These are phyloP conservation scores for Stephanocyclus meneghinianus DNA, from an alignment of 352 stramenopile species.

Conservation along the genomic window DNA sequence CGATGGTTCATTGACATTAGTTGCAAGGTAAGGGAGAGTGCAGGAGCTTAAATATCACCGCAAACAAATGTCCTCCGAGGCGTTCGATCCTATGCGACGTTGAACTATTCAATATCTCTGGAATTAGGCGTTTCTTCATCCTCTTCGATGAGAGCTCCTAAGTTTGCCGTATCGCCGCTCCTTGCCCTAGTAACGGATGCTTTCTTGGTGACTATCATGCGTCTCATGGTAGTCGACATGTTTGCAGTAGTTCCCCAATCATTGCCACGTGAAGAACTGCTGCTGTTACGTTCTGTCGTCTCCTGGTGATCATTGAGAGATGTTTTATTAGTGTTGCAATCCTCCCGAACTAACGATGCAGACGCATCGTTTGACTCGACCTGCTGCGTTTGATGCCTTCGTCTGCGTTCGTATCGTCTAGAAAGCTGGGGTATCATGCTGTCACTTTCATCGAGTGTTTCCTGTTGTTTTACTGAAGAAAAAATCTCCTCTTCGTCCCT, in stretches of 20 bases:
- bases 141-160: slow-evolving; percentile 9
- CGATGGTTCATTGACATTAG: no score
- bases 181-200: background rate
- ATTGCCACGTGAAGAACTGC: background rate
- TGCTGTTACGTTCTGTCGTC: background rate
- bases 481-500: slow-evolving; percentile 13
- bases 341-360: background rate
- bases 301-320: no score
- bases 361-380: background rate
- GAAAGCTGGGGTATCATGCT: background rate
- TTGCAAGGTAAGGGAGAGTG: no score
- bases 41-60: no score
- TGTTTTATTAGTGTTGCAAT: background rate
- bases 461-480: background rate
- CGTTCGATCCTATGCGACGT: background rate
- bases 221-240: slow-evolving; percentile 2
- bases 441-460: background rate
- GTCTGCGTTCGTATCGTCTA: background rate
- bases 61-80: no score
- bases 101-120: background rate
- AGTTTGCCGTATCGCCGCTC: background rate
- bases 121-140: slow-evolving; percentile 15
- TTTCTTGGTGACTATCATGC: slow-evolving; percentile 12
- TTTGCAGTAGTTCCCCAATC: background rate
- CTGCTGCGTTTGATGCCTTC: background rate